Percentiles rank a stretch among this genome's conserved stretches.
Conservation (phyloP, 2,329 filamentous ascomycete species). For the Alternaria triticina region DNA sequence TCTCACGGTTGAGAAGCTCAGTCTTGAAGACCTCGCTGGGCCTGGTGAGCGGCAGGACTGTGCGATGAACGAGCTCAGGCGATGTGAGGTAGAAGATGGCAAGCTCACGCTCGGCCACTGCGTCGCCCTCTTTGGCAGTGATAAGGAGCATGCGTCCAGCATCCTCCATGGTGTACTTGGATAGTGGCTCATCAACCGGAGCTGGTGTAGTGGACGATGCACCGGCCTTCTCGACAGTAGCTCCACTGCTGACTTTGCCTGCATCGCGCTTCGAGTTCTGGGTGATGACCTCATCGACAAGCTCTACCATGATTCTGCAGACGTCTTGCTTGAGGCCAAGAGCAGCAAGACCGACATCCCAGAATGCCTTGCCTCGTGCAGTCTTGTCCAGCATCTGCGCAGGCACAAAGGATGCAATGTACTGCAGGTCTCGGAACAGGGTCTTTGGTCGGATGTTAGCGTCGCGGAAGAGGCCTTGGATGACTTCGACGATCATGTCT, state of each 20-base stretch:
- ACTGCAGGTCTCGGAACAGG: constrained; percentile 58
- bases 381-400: constrained; percentile 64
- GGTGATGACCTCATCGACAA: constrained; percentile 72
- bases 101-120: constrained; percentile 88
- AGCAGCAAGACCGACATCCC: constrained; percentile 87
- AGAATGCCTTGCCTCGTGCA: constrained; percentile 77
- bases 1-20: constrained; percentile 73
- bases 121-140: constrained; percentile 88
- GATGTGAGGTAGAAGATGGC: constrained; percentile 93
- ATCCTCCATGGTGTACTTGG: constrained; percentile 75
- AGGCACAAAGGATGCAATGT: constrained; percentile 67
- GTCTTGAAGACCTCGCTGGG: constrained; percentile 90
- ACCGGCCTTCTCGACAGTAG: constrained; percentile 22
- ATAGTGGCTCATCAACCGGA: constrained; percentile 50
- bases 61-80: constrained; percentile 79
- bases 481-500: constrained; percentile 52
- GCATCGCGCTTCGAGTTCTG: constrained; percentile 68
- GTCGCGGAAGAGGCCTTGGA: constrained; percentile 54
- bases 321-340: constrained; percentile 88
- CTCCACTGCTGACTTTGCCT: constrained; percentile 36
- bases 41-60: constrained; percentile 82
- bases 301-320: constrained; percentile 81
- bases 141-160: constrained; percentile 91
- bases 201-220: constrained; percentile 12
- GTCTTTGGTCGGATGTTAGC: constrained; percentile 54